Evolutionary conservation across 2,329 filamentous ascomycete genomes (phyloP), one percentile per base, ranked within the genome.

Genomic region (Aspergillus piperis): DNA sequence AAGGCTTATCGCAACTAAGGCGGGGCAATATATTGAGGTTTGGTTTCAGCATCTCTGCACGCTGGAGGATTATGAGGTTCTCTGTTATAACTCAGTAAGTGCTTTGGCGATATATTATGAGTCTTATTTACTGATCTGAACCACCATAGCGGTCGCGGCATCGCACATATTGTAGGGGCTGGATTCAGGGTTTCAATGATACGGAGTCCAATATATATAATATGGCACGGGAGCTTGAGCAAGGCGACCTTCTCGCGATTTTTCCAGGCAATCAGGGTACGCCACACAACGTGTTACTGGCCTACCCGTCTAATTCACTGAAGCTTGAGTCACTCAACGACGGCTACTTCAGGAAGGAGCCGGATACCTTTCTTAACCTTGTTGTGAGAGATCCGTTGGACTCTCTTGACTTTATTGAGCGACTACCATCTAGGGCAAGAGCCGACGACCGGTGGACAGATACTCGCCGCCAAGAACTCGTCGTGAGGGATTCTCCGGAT

Each of bases 21-120:
- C 36, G 25, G 52, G 25, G 3, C 10, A 17, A 7, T 54, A 51
- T 2, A 61, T 75, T 17, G 63, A 71, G 17, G 39, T 78, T 17
- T 72, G 73, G 67, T 77, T 78, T 60, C 64, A 68, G 21, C 60
- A 78, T 30, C 23, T 72, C 1, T 76, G 70, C 62, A 71, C 67
- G 2, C 30, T 68, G 1, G 59, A 70, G 4, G 62, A 73, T 38
- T 76, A 75, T 53, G 50, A 60, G 21, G 19, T 21, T 8, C 59
- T 76, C 23, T 71, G 69, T 52, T n/a, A 63, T 10, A 62, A 60
- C 38, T 74, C 75, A 63, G 68, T 65, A n/a, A 7, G 13, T 55
- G 10, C 32, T 41, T 13, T 49, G 11, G 30, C 15, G 39, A 8
- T 41, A 41, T 32, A 39, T 15, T 23, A 47, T 5, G 19, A 11